These are phyloP conservation scores for Fusarium sp. DNA, from an alignment of 2,329 filamentous ascomycete species.

Conservation along the genomic window DNA sequence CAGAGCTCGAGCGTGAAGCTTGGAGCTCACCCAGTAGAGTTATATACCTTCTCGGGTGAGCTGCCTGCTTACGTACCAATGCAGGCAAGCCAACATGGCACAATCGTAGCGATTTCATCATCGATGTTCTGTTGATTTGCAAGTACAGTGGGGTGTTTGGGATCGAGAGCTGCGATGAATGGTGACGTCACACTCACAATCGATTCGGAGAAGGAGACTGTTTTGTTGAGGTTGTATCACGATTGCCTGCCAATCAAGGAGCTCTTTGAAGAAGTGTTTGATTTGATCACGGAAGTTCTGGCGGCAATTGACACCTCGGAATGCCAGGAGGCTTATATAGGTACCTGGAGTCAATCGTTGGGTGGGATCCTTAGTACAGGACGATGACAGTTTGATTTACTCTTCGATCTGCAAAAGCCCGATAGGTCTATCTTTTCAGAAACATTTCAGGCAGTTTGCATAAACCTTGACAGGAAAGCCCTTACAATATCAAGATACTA, in stretches of 20 bases:
- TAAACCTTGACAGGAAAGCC: neutral
- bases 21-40: conserved; percentile 14
- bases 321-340: neutral
- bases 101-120: conserved; percentile 47
- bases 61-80: conserved; percentile 26
- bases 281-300: neutral
- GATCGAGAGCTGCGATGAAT: conserved; percentile 29
- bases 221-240: conserved; percentile 15
- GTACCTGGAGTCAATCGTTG: neutral
- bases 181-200: conserved; percentile 36
- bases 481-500: neutral
- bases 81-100: conserved; percentile 34
- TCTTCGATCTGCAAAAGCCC: neutral
- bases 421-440: neutral
- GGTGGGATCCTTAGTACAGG: neutral
- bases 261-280: neutral
- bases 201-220: conserved; percentile 10
- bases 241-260: conserved; percentile 20
- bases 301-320: neutral
- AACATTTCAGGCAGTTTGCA: neutral
- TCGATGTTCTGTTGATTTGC: conserved; percentile 37
- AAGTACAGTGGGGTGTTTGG: conserved; percentile 23
- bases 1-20: conserved; percentile 5
- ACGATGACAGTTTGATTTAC: conserved; percentile 1
- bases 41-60: conserved; percentile 35